Evolutionary conservation across 2,329 filamentous ascomycete genomes (phyloP), one percentile per base, ranked within the genome.

Genomic region (Fusarium succisae): DNA sequence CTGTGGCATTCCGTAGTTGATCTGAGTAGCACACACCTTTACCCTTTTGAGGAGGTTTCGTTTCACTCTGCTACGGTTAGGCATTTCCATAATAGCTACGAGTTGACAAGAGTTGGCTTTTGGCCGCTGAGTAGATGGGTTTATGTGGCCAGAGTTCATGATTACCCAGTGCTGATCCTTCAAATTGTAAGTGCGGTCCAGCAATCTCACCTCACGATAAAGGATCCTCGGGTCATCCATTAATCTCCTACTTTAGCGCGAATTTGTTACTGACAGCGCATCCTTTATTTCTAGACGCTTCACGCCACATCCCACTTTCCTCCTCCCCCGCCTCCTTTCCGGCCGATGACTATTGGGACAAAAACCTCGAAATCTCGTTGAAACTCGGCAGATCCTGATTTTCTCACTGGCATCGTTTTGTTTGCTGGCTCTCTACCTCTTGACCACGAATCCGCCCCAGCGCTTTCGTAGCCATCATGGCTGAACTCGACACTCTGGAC

Each of bases 401-500:
- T 45, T 37, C 9, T 41, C 30, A n/a, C 35, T 59, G 41, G 37
- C 41, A 59, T 54, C 24, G 20, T 37, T 41, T 41, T 53, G 35
- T 55, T 53, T 44, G 22, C 37, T 66, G 37, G 32, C 41, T 26
- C 56, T 47, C 26, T 57, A 32, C 28, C 22, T 41, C 28, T 65
- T 60, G 28, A 64, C 54, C 45, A 62, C 66, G 62, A 65, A 53
- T 28, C 57, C 56, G 47, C 47, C 20, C 38, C 43, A 44, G 70
- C 72, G 65, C 65, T 70, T 54, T 41, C 47, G 60, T 62, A 66
- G 66, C 81, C 82, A 88, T 76, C 79, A 98, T 99, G 96, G 94
- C 96, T 77, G 93, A 98, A 88, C 91, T 99, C 82, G 96, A 99
- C 83, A 97, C 95, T 32, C 87, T 99, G 86, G 96, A 99, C 89